Evolutionary conservation across 208 protist genomes (phyloP), one percentile per base, ranked within the genome.

Genomic region (Trypanosoma cruzi): DNA sequence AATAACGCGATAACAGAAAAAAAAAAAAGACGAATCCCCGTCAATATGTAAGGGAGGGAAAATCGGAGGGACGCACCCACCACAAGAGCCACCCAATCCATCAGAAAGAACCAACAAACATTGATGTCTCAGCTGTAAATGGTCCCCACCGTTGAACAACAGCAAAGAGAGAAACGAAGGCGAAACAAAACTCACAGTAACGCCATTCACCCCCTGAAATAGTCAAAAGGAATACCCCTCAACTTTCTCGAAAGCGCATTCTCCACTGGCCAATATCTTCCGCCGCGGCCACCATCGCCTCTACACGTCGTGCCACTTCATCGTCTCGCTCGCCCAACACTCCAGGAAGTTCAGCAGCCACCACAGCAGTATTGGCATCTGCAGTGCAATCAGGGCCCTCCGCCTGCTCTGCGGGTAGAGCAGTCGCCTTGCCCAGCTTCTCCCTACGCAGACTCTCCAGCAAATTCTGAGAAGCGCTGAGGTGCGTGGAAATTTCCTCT

Each of bases 231-330:
- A 26, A 11, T 1, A 26, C 29, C 36, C 22, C 34, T 59, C 36
- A 6, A n/a, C 11, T 53, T 54, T 34, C 42, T 31, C 40, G 63
- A 18, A 28, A 52, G 22, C 53, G 61, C 37, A 29, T 26, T 16
- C 54, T 34, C 50, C 60, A n/a, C 32, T 52, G 57, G 16, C 69
- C 61, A 54, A 75, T 68, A 62, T 75, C 69, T 22, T 75, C 69
- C 11, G 54, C 60, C 13, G n/a, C 50, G 31, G 34, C 61, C 16
- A 63, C 50, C 20, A 68, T 56, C 31, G 36, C 54, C 32, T 68
- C 53, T 14, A 75, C 69, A 63, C 54, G 60, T 37, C 18, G 16
- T 31, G 49, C 49, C 10, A 68, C n/a, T n/a, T n/a, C 69, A 24
- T 54, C 40, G 8, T 56, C 42, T 24, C 22, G 29, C 32, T 56